Evolutionary conservation across 2,329 filamentous ascomycete species (phyloP), one percentile per base, ranked within the genome.

Genomic region (Nemania abortiva): DNA sequence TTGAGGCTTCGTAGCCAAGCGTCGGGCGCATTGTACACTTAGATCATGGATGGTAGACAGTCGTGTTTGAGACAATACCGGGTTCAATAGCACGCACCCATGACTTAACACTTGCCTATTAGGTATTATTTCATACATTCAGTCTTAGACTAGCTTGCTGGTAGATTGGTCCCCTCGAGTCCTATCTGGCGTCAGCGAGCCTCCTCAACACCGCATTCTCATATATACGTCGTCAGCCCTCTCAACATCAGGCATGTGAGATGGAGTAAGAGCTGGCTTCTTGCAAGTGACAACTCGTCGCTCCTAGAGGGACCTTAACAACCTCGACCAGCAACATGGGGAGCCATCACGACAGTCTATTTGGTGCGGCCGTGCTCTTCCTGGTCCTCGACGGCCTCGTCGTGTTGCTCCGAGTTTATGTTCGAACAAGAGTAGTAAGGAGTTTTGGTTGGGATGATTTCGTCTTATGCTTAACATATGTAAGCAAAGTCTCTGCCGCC

Each of bases 401-500:
- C 47, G 70, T 79, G 34, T 71, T 66, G 29, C 67, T 71, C 9
- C 76, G 77, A 24, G 58, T 79, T 34, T 78, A 77, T 62, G 77
- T 79, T 6, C 77, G 78, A 20, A 75, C 72, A 10, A 73, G 65
- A 49, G 57, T 79, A 50, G 69, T 77, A n/a, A 64, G 72, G 15
- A 74, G 73, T 0, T 78, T 78, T 55, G 77, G 78, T n/a, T 72
- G 70, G 66, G 78, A 79, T 60, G 78, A 79, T 34, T 70, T 74
- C 18, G 60, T 73, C 24, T 62, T 79, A 9, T 70, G 74, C 31
- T 57, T 79, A 27, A 74, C 78, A 59, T 77, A 76, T 68, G 77
- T 78, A 42, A 71, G 66, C 67, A 15, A 27, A 31, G 27, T 55
- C 55, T 37, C 27, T 55, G 22, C 37, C 53, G 37, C 24, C 10